Evolutionary conservation across 225 moss, liverwort and hornwort species (phyloP), one percentile per base, ranked within the genome.

Genomic region (Asterella californica): DNA sequence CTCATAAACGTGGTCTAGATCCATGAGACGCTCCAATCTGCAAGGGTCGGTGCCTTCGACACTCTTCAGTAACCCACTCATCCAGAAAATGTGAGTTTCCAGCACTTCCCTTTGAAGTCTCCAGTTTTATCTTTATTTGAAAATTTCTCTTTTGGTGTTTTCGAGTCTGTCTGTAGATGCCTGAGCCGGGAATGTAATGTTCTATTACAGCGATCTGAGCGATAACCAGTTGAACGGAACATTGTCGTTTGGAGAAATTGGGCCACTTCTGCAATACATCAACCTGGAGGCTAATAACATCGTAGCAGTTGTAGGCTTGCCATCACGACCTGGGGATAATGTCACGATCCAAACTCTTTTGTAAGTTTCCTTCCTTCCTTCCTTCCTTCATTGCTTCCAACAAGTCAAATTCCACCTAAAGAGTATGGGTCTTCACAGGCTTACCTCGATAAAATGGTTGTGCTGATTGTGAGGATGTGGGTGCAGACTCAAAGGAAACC

Each of bases 181-280:
- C 67, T 67, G 29, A 67, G 33, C 32, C 67, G 9, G 33, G 15
- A 5, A 33, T 33, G 67, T 6, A 9, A 24, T 27, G 37, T 15
- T 62, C 64, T 54, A 25, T 60, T 60, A n/a, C 87, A 87, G 87
- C 66, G 79, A 73, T 33, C 27, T 87, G 17, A 80, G 27, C 29
- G 9, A 75, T 27, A 87, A 87, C n/a, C 0, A 10, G 0, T 48
- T 87, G 76, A 78, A 69, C 45, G 87, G 82, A 52, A 33, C 49
- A 29, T 2, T 84, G 45, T 32, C 48, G 27, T 70, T 84, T 45
- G 33, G 53, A 18, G 21, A 46, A 66, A 11, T 46, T 62, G 64
- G 83, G 25, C 22, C 1, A n/a, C 55, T 65, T 25, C 77, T 84
- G 49, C 8, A n/a, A 15, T 0, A 2, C 2, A 30, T 87, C 37